phyloP scores from a whole-genome alignment of 2,329 filamentous ascomycete genomes.

The Mycosphaerelloides madeirae region DNA sequence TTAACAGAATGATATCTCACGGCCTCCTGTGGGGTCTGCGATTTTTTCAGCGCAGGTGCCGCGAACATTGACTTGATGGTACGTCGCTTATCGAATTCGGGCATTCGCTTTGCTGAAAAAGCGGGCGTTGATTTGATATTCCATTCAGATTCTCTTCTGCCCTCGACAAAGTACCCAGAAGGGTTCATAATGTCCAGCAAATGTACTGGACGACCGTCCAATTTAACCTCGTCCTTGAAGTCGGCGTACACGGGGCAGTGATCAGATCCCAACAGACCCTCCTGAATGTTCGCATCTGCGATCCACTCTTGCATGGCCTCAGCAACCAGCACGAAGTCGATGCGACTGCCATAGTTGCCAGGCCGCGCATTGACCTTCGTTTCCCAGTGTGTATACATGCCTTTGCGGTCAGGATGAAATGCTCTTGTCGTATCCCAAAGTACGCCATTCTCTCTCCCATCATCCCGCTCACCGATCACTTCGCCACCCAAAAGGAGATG shows the following conservation, averaged over 20 bases:
- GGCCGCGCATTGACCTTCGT: conserved; percentile 93
- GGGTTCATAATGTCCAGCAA: conserved; percentile 74
- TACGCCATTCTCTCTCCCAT: conserved; percentile 64
- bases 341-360: conserved; percentile 85
- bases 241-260: conserved; percentile 89
- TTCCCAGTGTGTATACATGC: conserved; percentile 98
- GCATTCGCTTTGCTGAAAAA: conserved; percentile 75
- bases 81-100: conserved; percentile 78
- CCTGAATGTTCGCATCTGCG: conserved; percentile 76
- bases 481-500: conserved; percentile 73
- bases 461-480: conserved; percentile 62
- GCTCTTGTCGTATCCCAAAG: conserved; percentile 79
- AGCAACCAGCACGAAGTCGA: conserved; percentile 89
- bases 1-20: too few species aligned
- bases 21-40: conserved; percentile 5
- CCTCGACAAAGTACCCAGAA: conserved; percentile 62
- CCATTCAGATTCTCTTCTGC: conserved; percentile 63
- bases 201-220: conserved; percentile 44
- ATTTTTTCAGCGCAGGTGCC: conserved; percentile 43
- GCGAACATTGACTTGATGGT: conserved; percentile 93
- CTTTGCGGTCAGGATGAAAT: conserved; percentile 71
- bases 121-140: conserved; percentile 62
- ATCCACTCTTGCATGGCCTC: conserved; percentile 77
- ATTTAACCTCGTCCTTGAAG: conserved; percentile 58
- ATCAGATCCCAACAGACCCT: conserved; percentile 88